A percentile compares a stretch with the other conserved stretches of the same genome.
Evolutionary conservation across 805 yeast genomes (phyloP).

Genomic region (Ogataea philodendri): DNA sequence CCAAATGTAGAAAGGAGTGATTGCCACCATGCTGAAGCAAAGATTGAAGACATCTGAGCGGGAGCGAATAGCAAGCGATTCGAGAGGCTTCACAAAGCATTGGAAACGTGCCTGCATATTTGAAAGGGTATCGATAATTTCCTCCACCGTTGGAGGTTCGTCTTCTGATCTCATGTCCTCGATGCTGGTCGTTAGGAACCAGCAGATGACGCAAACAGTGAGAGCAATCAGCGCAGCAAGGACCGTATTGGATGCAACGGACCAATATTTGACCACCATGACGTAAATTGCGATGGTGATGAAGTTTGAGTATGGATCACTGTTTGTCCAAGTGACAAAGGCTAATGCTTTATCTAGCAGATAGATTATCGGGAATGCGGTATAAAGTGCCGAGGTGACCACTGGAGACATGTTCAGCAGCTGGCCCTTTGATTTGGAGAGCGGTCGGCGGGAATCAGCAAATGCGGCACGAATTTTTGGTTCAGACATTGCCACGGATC

Average conservation of each 20-base stretch:
- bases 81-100: slow-evolving; percentile 40
- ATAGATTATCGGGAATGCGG: slow-evolving; percentile 47
- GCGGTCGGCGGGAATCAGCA: slow-evolving; percentile 18
- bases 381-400: slow-evolving; percentile 45
- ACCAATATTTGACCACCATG: slow-evolving; percentile 45
- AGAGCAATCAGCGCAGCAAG: slow-evolving; percentile 41
- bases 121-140: slow-evolving; percentile 45
- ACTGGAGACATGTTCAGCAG: slow-evolving; percentile 37
- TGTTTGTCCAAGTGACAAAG: slow-evolving; percentile 55
- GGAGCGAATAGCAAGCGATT: slow-evolving; percentile 11
- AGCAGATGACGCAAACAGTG: slow-evolving; percentile 40
- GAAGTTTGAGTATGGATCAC: slow-evolving; percentile 46
- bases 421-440: slow-evolving; percentile 22
- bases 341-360: slow-evolving; percentile 44
- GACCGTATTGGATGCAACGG: slow-evolving; percentile 32
- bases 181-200: slow-evolving; percentile 43
- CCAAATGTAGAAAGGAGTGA: slow-evolving; percentile 45
- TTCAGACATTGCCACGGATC: slow-evolving; percentile 8
- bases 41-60: slow-evolving; percentile 32
- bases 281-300: slow-evolving; percentile 40
- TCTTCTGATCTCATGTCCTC: slow-evolving; percentile 35
- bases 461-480: slow-evolving; percentile 22
- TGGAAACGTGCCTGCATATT: slow-evolving; percentile 45
- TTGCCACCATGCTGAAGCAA: slow-evolving; percentile 31
- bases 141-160: slow-evolving; percentile 50